Conservation (phyloP, 306 rosid species). For the Quercus engelmannii region DNA sequence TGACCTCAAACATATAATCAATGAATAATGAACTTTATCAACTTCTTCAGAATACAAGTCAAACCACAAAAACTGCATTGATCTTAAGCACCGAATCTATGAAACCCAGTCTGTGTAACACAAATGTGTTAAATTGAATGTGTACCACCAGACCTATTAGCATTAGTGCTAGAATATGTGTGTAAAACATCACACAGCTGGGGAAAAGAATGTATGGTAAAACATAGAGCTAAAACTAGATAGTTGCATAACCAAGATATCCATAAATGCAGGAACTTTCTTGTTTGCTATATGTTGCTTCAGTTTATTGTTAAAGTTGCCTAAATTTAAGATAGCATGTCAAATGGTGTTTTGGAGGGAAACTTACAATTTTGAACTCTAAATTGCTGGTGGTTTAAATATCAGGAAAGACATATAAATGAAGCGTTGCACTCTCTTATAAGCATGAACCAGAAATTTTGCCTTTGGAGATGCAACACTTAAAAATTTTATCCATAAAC, state of each 20-base stretch:
- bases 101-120: background rate
- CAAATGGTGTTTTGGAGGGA: background rate
- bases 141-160: constrained; percentile 2
- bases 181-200: background rate
- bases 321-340: background rate
- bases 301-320: background rate
- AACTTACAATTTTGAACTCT: background rate
- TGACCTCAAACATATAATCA: constrained; percentile 11
- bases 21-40: constrained; percentile 8
- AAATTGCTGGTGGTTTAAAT: background rate
- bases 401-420: background rate
- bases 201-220: background rate
- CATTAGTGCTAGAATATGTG: background rate
- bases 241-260: background rate
- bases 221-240: background rate
- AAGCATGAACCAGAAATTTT: background rate
- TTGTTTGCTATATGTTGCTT: background rate
- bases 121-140: background rate
- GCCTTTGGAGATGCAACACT: background rate
- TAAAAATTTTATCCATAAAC: background rate
- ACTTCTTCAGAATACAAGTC: constrained; percentile 9
- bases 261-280: background rate
- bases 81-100: constrained; percentile 1
- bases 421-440: background rate
- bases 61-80: constrained; percentile 14